Evolutionary conservation across 2,329 filamentous ascomycete genomes (phyloP).

Genomic region (Sarocladium brachiariae): DNA sequence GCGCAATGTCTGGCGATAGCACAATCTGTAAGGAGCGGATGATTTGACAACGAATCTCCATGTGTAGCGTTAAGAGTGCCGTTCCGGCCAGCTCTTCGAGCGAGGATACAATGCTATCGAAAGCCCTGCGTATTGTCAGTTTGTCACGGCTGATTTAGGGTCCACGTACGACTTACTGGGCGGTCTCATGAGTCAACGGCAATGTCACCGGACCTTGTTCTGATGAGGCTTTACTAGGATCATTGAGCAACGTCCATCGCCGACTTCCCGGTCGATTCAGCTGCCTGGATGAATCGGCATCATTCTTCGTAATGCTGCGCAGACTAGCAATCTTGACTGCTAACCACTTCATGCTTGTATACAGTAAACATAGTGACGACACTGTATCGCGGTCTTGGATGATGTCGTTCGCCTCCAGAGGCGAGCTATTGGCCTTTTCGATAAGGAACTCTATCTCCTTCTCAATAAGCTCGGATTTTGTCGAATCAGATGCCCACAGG

Average conservation of each 20-base stretch:
- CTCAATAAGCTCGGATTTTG: constrained; percentile 51
- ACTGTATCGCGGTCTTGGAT: constrained; percentile 86
- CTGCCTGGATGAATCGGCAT: constrained; percentile 57
- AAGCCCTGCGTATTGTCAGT: constrained; percentile 48
- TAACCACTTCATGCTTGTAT: constrained; percentile 98
- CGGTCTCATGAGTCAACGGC: constrained; percentile 80
- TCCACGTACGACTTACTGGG: constrained; percentile 43
- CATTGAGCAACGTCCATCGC: constrained; percentile 77
- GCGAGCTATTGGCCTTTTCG: constrained; percentile 49
- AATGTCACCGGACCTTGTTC: constrained; percentile 69
- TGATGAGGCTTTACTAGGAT: constrained; percentile 48
- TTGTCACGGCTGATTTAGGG: neutral
- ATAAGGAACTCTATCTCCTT: constrained; percentile 56
- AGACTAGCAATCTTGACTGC: constrained; percentile 74
- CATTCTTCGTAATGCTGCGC: constrained; percentile 71
- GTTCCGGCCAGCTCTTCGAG: constrained; percentile 75
- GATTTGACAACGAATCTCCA: constrained; percentile 81
- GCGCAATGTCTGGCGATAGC: constrained; percentile 52
- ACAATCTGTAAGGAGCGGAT: constrained; percentile 67
- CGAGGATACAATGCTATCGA: constrained; percentile 79
- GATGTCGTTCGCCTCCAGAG: constrained; percentile 70
- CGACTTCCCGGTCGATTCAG: constrained; percentile 54
- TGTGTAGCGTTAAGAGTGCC: constrained; percentile 77
- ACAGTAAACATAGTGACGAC: constrained; percentile 76
- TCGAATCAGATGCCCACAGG: constrained; percentile 51